These are phyloP conservation scores for Dalbergia oliveri DNA, from an alignment of 306 rosid species.

Conservation along the genomic window DNA sequence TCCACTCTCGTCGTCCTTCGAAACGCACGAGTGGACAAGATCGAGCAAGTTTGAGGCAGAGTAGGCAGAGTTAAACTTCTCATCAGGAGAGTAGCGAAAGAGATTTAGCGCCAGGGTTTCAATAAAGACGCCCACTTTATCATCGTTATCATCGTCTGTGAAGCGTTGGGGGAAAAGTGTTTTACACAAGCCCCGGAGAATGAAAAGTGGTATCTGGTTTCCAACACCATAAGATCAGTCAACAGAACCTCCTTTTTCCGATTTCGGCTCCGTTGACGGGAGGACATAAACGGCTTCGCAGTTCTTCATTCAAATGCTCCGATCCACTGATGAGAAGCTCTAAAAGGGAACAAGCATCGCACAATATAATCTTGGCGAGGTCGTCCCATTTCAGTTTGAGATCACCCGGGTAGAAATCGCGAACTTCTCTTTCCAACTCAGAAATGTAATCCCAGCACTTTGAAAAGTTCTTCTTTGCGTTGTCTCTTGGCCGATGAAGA, in stretches of 20 bases:
- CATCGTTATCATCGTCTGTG: rapidly evolving
- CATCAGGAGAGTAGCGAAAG: background rate
- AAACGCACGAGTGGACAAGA: background rate
- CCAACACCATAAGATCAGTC: conserved; percentile 38
- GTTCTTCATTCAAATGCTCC: background rate
- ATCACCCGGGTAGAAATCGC: background rate
- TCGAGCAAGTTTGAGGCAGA: conserved; percentile 21
- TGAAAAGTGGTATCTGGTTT: conserved; percentile 39
- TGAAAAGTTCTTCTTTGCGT: background rate
- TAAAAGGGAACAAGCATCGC: conserved; percentile 40
- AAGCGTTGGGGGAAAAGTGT: background rate
- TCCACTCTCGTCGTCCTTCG: background rate
- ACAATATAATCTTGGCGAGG: conserved; percentile 21
- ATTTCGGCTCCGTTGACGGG: too few species aligned
- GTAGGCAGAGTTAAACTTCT: background rate
- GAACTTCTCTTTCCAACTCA: background rate
- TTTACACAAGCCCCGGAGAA: background rate
- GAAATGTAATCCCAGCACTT: background rate
- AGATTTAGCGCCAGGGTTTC: background rate
- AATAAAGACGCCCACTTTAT: background rate
- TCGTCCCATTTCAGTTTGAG: background rate
- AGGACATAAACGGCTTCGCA: background rate
- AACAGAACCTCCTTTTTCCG: background rate
- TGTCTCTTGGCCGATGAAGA: background rate
- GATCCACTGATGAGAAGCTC: conserved; percentile 34